Evolutionary conservation across 2,329 filamentous ascomycete species (phyloP).

Genomic region (Ascosphaera aggregata): DNA sequence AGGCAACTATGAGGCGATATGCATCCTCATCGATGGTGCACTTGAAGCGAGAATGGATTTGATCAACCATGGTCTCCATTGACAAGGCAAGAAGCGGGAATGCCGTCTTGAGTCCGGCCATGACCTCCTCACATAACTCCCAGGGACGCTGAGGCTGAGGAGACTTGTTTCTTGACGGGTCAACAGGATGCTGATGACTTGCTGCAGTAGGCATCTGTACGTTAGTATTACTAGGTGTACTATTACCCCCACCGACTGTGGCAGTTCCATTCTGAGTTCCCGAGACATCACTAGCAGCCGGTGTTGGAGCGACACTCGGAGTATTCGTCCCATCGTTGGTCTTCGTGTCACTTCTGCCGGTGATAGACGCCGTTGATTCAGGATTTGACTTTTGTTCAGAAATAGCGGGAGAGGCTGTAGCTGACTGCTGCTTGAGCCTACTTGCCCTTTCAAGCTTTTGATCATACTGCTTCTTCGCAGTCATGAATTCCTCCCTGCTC

Average conservation of each 20-base stretch:
- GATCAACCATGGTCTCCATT: constrained; percentile 99
- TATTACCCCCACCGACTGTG: not conserved
- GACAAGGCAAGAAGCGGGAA: constrained; percentile 89
- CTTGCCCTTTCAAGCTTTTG: constrained; percentile 33
- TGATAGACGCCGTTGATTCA: constrained; percentile 19
- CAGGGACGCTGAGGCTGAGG: constrained; percentile 39
- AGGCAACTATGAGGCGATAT: constrained; percentile 86
- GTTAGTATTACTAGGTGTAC: not conserved
- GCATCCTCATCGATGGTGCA: constrained; percentile 96
- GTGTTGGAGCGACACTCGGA: no score
- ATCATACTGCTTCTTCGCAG: constrained; percentile 73
- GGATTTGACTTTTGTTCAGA: constrained; percentile 9
- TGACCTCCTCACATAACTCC: constrained; percentile 92
- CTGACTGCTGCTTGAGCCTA: constrained; percentile 38
- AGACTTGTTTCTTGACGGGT: constrained; percentile 8
- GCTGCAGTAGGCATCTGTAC: not conserved
- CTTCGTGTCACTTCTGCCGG: constrained; percentile 21
- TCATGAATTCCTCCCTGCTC: constrained; percentile 76
- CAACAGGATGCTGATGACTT: constrained; percentile 1
- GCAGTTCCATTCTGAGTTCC: constrained; percentile 3
- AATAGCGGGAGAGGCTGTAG: constrained; percentile 14
- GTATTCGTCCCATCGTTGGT: constrained; percentile 26
- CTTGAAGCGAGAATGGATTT: constrained; percentile 98
- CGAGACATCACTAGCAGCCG: no score
- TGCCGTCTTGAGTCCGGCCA: constrained; percentile 85